phyloP scores from a whole-genome alignment of 2,329 filamentous ascomycete species.

The Conoideocrella luteorostrata region DNA sequence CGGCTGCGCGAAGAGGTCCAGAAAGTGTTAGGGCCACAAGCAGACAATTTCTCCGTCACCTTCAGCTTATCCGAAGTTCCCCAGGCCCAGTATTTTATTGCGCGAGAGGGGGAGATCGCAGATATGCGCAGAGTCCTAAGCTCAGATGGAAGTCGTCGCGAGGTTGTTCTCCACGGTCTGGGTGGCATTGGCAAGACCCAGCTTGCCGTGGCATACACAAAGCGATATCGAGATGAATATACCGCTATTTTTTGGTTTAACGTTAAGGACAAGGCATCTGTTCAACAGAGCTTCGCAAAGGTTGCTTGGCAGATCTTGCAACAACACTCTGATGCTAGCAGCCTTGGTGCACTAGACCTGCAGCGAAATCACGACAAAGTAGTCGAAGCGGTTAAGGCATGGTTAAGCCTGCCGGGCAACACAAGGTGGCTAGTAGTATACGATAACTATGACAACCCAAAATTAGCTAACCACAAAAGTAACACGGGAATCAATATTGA shows the following conservation, averaged over 20 bases:
- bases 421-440: constrained; percentile 32
- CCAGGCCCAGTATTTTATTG: constrained; percentile 11
- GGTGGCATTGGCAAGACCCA: no score
- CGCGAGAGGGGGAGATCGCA: constrained; percentile 13
- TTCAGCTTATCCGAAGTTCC: constrained; percentile 6
- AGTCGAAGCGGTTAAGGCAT: no score
- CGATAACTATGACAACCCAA: constrained; percentile 36
- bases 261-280: constrained; percentile 26
- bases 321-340: constrained; percentile 16
- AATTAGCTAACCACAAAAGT: constrained; percentile 11
- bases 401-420: constrained; percentile 25
- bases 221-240: no score
- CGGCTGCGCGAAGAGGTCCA: not conserved
- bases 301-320: constrained; percentile 22
- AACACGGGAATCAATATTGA: constrained; percentile 24
- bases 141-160: constrained; percentile 8
- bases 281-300: constrained; percentile 28
- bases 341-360: constrained; percentile 6
- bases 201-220: no score
- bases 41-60: constrained; percentile 6
- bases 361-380: constrained; percentile 18
- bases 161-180: constrained; percentile 29
- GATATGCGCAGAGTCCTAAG: constrained; percentile 10
- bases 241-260: constrained; percentile 40
- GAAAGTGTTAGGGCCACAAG: not conserved